Conservation (phyloP, 768 basidiomycete species). For the Botryobasidium botryosum region DNA sequence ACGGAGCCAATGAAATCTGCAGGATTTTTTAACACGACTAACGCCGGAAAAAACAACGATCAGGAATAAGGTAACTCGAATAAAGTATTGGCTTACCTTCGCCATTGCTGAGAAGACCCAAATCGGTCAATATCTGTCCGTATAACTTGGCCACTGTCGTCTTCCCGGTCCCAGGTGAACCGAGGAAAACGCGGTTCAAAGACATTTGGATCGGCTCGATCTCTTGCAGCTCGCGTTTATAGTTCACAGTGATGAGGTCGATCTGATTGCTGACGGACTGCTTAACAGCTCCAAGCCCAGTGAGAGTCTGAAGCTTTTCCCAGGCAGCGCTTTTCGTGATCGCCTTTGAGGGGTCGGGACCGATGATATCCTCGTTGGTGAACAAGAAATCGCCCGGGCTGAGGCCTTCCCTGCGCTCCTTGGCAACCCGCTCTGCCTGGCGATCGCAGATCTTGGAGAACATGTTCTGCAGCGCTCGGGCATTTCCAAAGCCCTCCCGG, state of each 20-base stretch:
- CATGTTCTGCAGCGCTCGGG: conserved; percentile 38
- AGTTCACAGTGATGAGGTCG: conserved; percentile 33
- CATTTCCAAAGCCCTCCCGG: conserved; percentile 48
- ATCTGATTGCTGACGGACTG: conserved; percentile 33
- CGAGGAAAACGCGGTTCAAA: conserved; percentile 48
- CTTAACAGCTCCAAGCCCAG: conserved; percentile 43
- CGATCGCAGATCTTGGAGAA: conserved; percentile 31
- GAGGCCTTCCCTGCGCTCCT: conserved; percentile 25
- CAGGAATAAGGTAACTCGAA: not conserved
- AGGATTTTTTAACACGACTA: conserved; percentile 51
- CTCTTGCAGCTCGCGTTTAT: conserved; percentile 40
- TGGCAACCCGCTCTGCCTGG: conserved; percentile 34
- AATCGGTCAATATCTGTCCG: conserved; percentile 41
- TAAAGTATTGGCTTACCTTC: conserved; percentile 32
- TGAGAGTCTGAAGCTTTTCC: conserved; percentile 33
- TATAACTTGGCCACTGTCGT: conserved; percentile 53
- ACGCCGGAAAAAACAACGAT: too few species aligned
- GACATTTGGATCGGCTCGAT: conserved; percentile 34
- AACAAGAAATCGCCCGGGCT: conserved; percentile 35
- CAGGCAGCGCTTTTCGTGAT: conserved; percentile 31
- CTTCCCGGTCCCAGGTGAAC: conserved; percentile 55
- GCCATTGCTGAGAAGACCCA: conserved; percentile 50
- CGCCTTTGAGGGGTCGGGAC: conserved; percentile 40
- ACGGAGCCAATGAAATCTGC: conserved; percentile 46
- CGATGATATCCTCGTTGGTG: conserved; percentile 40